phyloP scores from a whole-genome alignment of 2,329 filamentous ascomycete species.

The Phyllosticta capitalensis region DNA sequence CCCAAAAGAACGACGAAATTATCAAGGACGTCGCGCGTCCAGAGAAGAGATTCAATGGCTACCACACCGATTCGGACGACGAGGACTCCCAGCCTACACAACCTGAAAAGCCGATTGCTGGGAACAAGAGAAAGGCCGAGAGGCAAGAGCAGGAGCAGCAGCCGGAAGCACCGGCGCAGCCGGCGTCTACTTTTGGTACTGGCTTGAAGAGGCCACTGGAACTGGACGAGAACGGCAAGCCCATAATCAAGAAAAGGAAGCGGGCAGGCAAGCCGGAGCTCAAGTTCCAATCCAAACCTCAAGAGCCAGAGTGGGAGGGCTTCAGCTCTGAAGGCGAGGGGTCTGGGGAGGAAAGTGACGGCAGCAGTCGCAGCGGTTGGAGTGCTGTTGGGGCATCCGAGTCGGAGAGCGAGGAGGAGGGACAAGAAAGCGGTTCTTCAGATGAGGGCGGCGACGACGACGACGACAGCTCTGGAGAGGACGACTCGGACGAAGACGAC shows the following conservation, averaged over 20 bases:
- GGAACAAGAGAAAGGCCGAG: background rate
- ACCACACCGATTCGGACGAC: conserved; percentile 14
- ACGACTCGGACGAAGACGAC: conserved; percentile 22
- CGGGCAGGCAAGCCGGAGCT: conserved; percentile 29
- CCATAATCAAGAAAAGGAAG: conserved; percentile 74
- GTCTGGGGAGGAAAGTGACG: conserved; percentile 21
- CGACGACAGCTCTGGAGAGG: conserved; percentile 22
- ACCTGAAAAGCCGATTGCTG: background rate
- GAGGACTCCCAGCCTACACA: conserved; percentile 19
- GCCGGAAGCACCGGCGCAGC: background rate
- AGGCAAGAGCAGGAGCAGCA: background rate
- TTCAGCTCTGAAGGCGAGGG: conserved; percentile 39
- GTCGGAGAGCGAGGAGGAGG: conserved; percentile 26
- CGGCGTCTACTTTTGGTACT: conserved; percentile 43
- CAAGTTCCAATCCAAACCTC: conserved; percentile 36
- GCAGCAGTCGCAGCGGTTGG: conserved; percentile 1
- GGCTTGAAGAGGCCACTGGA: conserved; percentile 84
- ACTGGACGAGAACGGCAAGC: conserved; percentile 66
- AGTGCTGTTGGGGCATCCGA: conserved; percentile 12
- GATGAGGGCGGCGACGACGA: conserved; percentile 17
- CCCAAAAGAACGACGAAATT: conserved; percentile 43
- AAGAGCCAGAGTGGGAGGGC: conserved; percentile 53
- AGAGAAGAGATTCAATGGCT: conserved; percentile 19
- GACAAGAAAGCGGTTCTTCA: conserved; percentile 20
- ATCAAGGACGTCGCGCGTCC: conserved; percentile 29